These are phyloP conservation scores for Cryptococcus hybrid DNA, from an alignment of 1,284 basidiomycete genomes.

Conservation along the genomic window DNA sequence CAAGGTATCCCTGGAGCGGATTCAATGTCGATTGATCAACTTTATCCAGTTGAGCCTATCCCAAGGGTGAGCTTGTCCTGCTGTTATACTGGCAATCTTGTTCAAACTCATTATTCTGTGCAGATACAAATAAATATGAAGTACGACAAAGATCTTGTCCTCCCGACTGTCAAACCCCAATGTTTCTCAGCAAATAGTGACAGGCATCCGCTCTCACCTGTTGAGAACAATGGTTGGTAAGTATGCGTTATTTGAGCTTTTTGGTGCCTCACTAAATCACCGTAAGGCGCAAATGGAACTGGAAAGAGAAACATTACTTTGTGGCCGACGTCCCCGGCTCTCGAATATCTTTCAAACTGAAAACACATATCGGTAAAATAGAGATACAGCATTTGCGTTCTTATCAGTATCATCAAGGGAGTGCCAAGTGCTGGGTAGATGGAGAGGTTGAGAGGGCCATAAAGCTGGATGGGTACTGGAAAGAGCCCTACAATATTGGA, in stretches of 20 bases:
- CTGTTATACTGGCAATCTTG: neutral
- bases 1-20: constrained; percentile 7
- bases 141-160: constrained; percentile 17
- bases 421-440: constrained; percentile 44
- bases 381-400: constrained; percentile 40
- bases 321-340: constrained; percentile 38
- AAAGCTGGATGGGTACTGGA: constrained; percentile 38
- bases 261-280: constrained; percentile 2
- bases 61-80: constrained; percentile 23
- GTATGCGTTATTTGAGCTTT: too few relatives aligned
- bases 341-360: constrained; percentile 32
- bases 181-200: constrained; percentile 35
- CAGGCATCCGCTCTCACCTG: constrained; percentile 28
- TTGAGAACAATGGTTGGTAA: constrained; percentile 34
- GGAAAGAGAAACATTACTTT: constrained; percentile 42
- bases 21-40: constrained; percentile 11
- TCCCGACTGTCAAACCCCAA: constrained; percentile 25
- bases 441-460: constrained; percentile 14
- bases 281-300: constrained; percentile 27
- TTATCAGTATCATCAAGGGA: constrained; percentile 31
- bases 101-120: neutral
- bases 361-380: constrained; percentile 29
- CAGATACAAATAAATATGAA: constrained; percentile 27
- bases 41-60: constrained; percentile 24
- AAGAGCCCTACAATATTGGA: constrained; percentile 13